Percentiles rank a stretch among this genome's conserved stretches.
These are phyloP conservation scores for Ceriops decandra DNA, from an alignment of 345 rosid genomes.

Conservation along the genomic window DNA sequence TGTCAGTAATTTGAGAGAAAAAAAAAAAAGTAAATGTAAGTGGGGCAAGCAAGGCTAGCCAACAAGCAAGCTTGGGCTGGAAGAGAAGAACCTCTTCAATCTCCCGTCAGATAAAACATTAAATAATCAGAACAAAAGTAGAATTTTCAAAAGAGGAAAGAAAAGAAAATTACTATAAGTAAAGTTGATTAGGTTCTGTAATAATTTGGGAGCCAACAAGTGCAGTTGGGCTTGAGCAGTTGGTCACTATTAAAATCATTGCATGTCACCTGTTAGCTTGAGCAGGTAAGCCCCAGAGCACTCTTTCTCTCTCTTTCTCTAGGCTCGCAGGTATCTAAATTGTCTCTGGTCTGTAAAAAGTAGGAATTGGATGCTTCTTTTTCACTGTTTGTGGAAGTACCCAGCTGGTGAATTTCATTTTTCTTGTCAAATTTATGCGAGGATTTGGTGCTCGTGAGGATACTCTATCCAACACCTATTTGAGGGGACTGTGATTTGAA, in stretches of 20 bases:
- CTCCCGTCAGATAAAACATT: constrained; percentile 22
- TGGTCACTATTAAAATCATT: constrained; percentile 54
- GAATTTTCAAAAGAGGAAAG: not conserved
- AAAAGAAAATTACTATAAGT: constrained; percentile 12
- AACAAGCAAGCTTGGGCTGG: constrained; percentile 58
- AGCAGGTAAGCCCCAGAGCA: constrained; percentile 37
- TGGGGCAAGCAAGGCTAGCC: constrained; percentile 39
- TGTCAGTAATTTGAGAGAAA: constrained; percentile 50
- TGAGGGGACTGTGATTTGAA: constrained; percentile 35
- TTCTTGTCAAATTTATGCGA: constrained; percentile 43
- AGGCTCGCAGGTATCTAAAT: constrained; percentile 17
- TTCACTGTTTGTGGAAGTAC: constrained; percentile 43
- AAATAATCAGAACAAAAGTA: not conserved
- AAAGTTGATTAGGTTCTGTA: constrained; percentile 47
- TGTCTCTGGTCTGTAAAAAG: constrained; percentile 37
- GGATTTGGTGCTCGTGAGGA: constrained; percentile 56
- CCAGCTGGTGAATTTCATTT: constrained; percentile 39
- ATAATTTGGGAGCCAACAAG: constrained; percentile 54
- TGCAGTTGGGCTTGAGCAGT: constrained; percentile 57
- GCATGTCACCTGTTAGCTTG: constrained; percentile 45
- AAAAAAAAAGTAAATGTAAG: constrained; percentile 37
- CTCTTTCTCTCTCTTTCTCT: constrained; percentile 18
- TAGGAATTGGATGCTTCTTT: constrained; percentile 61
- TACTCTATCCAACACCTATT: constrained; percentile 30
- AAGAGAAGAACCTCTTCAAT: constrained; percentile 74